Evolutionary conservation across 2,329 filamentous ascomycete species (phyloP).

Genomic region (Clonostachys sp.): DNA sequence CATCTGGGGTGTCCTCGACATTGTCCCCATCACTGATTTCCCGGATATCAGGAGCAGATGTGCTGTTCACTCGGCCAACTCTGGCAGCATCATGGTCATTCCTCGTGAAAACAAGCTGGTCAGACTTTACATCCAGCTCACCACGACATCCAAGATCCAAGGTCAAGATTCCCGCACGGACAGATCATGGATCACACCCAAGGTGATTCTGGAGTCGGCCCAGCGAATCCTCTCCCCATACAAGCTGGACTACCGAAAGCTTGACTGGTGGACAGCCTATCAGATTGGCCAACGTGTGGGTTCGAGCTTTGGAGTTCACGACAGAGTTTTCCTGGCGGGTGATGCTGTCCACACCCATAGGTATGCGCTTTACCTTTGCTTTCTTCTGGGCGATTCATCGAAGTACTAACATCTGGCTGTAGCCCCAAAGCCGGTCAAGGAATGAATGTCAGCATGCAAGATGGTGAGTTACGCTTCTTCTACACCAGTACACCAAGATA

Average conservation of each 20-base stretch:
- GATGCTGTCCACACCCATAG: conserved; percentile 55
- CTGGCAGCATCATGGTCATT: conserved; percentile 60
- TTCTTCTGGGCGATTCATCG: conserved; percentile 40
- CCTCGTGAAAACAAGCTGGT: conserved; percentile 60
- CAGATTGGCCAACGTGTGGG: conserved; percentile 61
- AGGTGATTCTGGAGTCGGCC: conserved; percentile 58
- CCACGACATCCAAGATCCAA: conserved; percentile 26
- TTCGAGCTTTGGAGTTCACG: conserved; percentile 46
- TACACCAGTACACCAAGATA: background rate
- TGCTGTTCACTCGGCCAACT: conserved; percentile 49
- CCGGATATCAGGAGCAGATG: conserved; percentile 55
- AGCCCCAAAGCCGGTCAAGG: conserved; percentile 63
- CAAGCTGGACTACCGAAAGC: conserved; percentile 57
- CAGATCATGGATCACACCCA: conserved; percentile 57
- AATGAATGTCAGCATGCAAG: conserved; percentile 66
- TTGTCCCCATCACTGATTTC: conserved; percentile 43
- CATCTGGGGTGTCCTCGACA: conserved; percentile 46
- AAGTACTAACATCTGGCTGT: conserved; percentile 22
- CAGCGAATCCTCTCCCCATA: conserved; percentile 64
- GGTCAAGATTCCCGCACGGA: conserved; percentile 44
- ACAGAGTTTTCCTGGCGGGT: conserved; percentile 65
- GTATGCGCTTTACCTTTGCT: background rate
- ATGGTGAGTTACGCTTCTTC: conserved; percentile 61
- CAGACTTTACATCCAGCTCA: conserved; percentile 62
- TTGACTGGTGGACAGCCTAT: conserved; percentile 68